Conservation (phyloP, 768 basidiomycete genomes). For the Leccinum arenicola region DNA sequence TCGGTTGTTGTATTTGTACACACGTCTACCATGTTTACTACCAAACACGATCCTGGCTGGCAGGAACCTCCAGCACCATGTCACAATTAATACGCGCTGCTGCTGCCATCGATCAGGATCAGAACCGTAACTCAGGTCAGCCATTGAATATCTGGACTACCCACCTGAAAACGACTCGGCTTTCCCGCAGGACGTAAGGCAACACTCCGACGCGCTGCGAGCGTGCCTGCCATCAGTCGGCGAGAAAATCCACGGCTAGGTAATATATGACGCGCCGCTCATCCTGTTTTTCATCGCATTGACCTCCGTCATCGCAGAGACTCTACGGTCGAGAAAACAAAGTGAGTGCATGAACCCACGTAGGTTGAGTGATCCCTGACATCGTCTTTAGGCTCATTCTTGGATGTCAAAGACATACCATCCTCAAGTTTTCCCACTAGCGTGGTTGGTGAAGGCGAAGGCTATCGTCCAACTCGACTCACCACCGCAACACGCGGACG, state of each 20-base stretch:
- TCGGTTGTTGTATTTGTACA: neutral
- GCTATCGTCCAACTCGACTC: constrained; percentile 1
- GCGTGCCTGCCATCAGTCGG: constrained; percentile 17
- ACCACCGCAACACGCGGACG: constrained; percentile 15
- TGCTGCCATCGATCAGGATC: neutral
- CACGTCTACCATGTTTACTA: neutral
- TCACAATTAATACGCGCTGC: constrained; percentile 2
- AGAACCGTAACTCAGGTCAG: constrained; percentile 17
- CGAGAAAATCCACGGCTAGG: constrained; percentile 12
- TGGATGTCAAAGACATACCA: constrained; percentile 6
- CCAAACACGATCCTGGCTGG: neutral
- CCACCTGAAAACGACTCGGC: constrained; percentile 5
- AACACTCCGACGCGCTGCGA: constrained; percentile 10
- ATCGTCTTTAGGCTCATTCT: constrained; percentile 7
- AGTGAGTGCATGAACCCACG: constrained; percentile 10
- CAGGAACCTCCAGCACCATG: constrained; percentile 7
- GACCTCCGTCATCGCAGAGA: constrained; percentile 13
- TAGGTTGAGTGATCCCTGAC: neutral
- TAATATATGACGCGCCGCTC: constrained; percentile 2
- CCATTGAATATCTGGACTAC: constrained; percentile 1
- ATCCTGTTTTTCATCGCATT: constrained; percentile 1
- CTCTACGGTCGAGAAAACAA: constrained; percentile 12
- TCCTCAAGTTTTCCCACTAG: constrained; percentile 5
- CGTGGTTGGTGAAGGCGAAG: constrained; percentile 13
- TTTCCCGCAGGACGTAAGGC: constrained; percentile 13